These are phyloP conservation scores for Trypanosoma scelopori DNA, from an alignment of 208 protist species.

Conservation along the genomic window DNA sequence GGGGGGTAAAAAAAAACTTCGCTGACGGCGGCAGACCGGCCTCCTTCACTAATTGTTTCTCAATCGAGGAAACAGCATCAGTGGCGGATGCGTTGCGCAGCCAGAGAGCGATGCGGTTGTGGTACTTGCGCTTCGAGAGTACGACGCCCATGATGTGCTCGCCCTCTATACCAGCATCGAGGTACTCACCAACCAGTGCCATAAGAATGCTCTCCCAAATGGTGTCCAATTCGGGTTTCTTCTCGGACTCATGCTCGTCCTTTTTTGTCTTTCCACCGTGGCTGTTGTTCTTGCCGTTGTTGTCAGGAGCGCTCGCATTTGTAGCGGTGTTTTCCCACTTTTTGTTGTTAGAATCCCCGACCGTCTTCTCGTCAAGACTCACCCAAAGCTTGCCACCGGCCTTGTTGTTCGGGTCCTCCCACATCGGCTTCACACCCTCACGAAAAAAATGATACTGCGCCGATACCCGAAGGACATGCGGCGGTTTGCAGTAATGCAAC, in stretches of 20 bases:
- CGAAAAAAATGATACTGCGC: conserved; percentile 92
- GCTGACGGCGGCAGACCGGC: conserved; percentile 34
- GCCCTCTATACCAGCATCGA: conserved; percentile 40
- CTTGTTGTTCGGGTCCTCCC: conserved; percentile 89
- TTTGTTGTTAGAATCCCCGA: conserved; percentile 1
- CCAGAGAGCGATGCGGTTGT: conserved; percentile 79
- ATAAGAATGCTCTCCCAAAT: conserved; percentile 83
- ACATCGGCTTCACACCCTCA: conserved; percentile 89
- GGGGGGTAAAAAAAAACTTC: conserved; percentile 60
- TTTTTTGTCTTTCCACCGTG: conserved; percentile 18
- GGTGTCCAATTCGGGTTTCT: conserved; percentile 61
- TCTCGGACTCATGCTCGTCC: conserved; percentile 15
- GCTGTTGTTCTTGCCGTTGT: conserved; percentile 19
- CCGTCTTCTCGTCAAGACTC: conserved; percentile 44
- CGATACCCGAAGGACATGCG: conserved; percentile 72
- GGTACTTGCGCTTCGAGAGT: conserved; percentile 76
- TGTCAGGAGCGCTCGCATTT: conserved; percentile 21
- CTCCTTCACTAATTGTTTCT: conserved; percentile 48
- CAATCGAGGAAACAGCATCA: conserved; percentile 50
- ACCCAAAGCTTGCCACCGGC: conserved; percentile 78
- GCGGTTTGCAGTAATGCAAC: conserved; percentile 82
- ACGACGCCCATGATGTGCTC: conserved; percentile 71
- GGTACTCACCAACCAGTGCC: conserved; percentile 76
- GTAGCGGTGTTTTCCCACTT: conserved; percentile 18
- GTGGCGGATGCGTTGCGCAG: conserved; percentile 49